phyloP scores from a whole-genome alignment of 345 rosid genomes.

The Gynandropsis gynandra region DNA sequence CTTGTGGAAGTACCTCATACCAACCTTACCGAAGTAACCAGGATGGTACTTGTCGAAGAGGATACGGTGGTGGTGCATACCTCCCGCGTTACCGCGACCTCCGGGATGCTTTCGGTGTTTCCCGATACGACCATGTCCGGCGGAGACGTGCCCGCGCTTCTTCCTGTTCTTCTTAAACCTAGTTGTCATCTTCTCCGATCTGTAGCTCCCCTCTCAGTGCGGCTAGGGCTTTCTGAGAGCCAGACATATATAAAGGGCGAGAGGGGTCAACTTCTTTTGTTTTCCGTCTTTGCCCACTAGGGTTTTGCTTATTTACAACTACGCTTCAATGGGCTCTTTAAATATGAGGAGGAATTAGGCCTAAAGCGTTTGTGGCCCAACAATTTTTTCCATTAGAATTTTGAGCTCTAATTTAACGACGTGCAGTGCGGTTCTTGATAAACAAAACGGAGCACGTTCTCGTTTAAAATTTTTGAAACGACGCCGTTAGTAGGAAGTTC shows the following conservation, averaged over 20 bases:
- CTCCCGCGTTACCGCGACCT: slow-evolving; percentile 88
- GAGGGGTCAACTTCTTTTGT: slow-evolving; percentile 7
- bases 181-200: slow-evolving; percentile 37
- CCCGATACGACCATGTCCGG: slow-evolving; percentile 79
- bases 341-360: not conserved
- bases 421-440: not conserved
- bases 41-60: slow-evolving; percentile 92
- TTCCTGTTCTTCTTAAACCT: slow-evolving; percentile 80
- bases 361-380: not conserved
- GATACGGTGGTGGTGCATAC: slow-evolving; percentile 89
- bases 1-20: slow-evolving; percentile 87
- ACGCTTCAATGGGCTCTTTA: not conserved
- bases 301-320: slow-evolving; percentile 16
- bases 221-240: slow-evolving; percentile 22
- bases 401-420: slow-evolving; percentile 2
- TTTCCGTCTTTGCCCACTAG: slow-evolving; percentile 26
- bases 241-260: not conserved
- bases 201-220: not conserved
- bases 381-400: no score
- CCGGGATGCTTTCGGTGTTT: slow-evolving; percentile 86
- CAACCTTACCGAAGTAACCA: slow-evolving; percentile 82
- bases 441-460: slow-evolving; percentile 21
- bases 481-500: no score
- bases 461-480: slow-evolving; percentile 15
- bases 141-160: slow-evolving; percentile 90